Conservation (phyloP, 352 stramenopile genomes). For the Pythium dissotocum region DNA sequence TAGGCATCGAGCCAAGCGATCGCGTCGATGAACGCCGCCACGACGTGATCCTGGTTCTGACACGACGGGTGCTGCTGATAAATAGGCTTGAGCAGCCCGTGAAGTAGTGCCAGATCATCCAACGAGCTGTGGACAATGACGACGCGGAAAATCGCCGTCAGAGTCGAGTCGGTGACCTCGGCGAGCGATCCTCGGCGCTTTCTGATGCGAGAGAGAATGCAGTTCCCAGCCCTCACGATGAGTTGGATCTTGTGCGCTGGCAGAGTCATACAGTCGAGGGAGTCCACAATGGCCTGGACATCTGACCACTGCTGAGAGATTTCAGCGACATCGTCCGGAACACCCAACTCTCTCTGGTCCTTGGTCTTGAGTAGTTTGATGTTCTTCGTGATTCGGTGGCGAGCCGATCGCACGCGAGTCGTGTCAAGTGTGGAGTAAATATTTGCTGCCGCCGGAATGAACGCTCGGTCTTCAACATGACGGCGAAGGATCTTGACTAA, state of each 20-base stretch:
- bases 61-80: conserved; percentile 73
- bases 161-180: conserved; percentile 55
- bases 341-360: conserved; percentile 57
- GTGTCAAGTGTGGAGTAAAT: conserved; percentile 66
- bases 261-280: conserved; percentile 76
- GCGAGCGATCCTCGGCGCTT: conserved; percentile 56
- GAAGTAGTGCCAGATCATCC: conserved; percentile 53
- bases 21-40: conserved; percentile 70
- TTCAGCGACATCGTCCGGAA: conserved; percentile 56
- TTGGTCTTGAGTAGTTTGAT: conserved; percentile 62
- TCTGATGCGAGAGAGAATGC: conserved; percentile 52
- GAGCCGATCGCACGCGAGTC: conserved; percentile 33
- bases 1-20: conserved; percentile 80
- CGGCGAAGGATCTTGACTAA: conserved; percentile 73
- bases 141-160: conserved; percentile 72
- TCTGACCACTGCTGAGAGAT: conserved; percentile 59
- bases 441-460: conserved; percentile 52
- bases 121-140: conserved; percentile 65
- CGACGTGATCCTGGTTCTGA: conserved; percentile 58
- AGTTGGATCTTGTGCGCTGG: conserved; percentile 84
- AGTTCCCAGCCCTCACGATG: conserved; percentile 54
- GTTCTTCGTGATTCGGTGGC: conserved; percentile 45
- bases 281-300: conserved; percentile 53
- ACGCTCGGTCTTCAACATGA: conserved; percentile 81
- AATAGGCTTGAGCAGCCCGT: conserved; percentile 54